Percentiles rank a stretch among this genome's conserved stretches.
Evolutionary conservation across 306 rosid species (phyloP).

Genomic region (Canavalia ensiformis): DNA sequence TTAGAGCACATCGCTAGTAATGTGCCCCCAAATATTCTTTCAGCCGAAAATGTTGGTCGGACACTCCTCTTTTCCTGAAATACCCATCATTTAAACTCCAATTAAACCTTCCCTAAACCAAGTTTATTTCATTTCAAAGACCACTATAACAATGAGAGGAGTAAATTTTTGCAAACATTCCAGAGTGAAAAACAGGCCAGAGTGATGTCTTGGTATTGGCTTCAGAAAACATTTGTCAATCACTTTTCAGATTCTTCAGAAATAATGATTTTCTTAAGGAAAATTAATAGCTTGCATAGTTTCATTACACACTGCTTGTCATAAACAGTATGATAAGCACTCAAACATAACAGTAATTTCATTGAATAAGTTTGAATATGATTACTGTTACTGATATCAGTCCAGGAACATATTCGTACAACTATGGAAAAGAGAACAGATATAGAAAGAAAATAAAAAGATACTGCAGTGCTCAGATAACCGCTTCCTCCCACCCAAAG

Average conservation of each 20-base stretch:
- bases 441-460: constrained; percentile 34
- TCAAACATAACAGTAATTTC: constrained; percentile 17
- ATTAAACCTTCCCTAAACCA: neutral
- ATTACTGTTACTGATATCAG: constrained; percentile 17
- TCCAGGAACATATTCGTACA: constrained; percentile 25
- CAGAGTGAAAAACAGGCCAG: constrained; percentile 36
- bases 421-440: constrained; percentile 4
- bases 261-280: constrained; percentile 29
- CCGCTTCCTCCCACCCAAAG: constrained; percentile 14
- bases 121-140: constrained; percentile 19
- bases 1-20: constrained; percentile 96
- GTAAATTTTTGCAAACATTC: neutral
- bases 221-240: constrained; percentile 19
- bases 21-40: constrained; percentile 85
- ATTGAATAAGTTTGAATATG: constrained; percentile 18
- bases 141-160: constrained; percentile 11
- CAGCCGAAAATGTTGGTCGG: constrained; percentile 95
- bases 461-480: neutral
- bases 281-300: constrained; percentile 38
- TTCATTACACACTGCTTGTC: neutral
- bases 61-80: constrained; percentile 95
- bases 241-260: neutral
- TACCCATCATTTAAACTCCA: constrained; percentile 39
- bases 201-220: constrained; percentile 31
- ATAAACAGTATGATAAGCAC: constrained; percentile 16